These are phyloP conservation scores for Dictyostelium discoideum DNA, from an alignment of 78 protist species.

Conservation along the genomic window DNA sequence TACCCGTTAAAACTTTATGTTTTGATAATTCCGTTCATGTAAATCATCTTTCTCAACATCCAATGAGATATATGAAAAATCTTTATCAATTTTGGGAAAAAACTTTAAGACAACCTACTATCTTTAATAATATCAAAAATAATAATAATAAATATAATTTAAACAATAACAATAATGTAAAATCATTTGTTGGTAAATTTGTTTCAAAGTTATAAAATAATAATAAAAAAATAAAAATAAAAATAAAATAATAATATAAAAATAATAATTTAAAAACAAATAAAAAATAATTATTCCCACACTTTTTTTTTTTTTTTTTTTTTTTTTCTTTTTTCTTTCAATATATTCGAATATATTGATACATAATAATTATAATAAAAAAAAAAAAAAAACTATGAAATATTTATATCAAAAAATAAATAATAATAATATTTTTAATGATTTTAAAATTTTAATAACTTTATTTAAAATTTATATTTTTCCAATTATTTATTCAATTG, in stretches of 20 bases:
- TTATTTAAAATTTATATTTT: background rate
- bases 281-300: too few relatives aligned
- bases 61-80: conserved; percentile 23
- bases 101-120: background rate
- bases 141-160: background rate
- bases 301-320: too few relatives aligned
- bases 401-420: background rate
- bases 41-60: conserved; percentile 38
- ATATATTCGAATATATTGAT: too few relatives aligned
- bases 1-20: background rate
- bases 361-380: background rate
- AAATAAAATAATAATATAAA: too few relatives aligned
- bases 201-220: conserved; percentile 5
- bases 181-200: conserved; percentile 5
- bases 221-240: too few relatives aligned
- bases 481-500: background rate
- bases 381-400: background rate
- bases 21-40: conserved; percentile 35
- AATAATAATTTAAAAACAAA: background rate
- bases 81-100: conserved; percentile 41
- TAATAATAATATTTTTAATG: background rate
- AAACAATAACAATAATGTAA: background rate
- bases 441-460: background rate
- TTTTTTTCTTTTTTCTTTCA: too few relatives aligned
- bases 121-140: background rate